Base-by-base conservation (phyloP, 306 rosid species). In the Mimosa bimucronata region DNA sequence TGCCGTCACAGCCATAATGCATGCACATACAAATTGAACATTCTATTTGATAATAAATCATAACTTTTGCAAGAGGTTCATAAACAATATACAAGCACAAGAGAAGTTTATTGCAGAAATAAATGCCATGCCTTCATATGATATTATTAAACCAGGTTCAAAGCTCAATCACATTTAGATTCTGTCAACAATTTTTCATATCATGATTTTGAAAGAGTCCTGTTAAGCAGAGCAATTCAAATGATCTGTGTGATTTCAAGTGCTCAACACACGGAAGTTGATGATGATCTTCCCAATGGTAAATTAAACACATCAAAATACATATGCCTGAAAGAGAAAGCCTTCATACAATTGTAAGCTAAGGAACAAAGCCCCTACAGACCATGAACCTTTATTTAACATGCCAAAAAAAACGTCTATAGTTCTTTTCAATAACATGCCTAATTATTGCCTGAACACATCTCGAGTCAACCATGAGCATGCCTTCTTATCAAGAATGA, bases 21-120 rank as follows among this genome's bases (percentile, higher is more conserved):
- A 82, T 64, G 57, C 57, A 72, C 46, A 72, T 45, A 48, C 44
- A 64, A 70, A 26, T 69, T 30, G 6, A 74, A 74, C 18, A 64
- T 60, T 57, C 37, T 34, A 19, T 62, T 57, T n/a, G 66, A 72
- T 65, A 65, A 72, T 45, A 65, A 11, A 75, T 16, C 82, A 71
- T 71, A 57, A 57, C 57, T 38, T 71, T 77, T 52, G 70, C 37
- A 52, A 81, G 75, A 50, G 42, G 53, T 67, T 70, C 72, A n/a
- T 50, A 13, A 77, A 53, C 60, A 77, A 84, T 40, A 57, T 48
- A 29, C 25, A 26, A 37, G 31, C 40, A 41, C 65, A 53, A n/a
- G 55, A 53, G 18, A 60, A 50, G 53, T 28, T 42, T 62, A 61
- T n/a, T 37, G 74, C 30, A 30, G 46, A 42, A 58, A 41, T 26